These are phyloP conservation scores for Aspergillus homomorphus DNA, from an alignment of 495 filamentous ascomycete species.

Conservation along the genomic window DNA sequence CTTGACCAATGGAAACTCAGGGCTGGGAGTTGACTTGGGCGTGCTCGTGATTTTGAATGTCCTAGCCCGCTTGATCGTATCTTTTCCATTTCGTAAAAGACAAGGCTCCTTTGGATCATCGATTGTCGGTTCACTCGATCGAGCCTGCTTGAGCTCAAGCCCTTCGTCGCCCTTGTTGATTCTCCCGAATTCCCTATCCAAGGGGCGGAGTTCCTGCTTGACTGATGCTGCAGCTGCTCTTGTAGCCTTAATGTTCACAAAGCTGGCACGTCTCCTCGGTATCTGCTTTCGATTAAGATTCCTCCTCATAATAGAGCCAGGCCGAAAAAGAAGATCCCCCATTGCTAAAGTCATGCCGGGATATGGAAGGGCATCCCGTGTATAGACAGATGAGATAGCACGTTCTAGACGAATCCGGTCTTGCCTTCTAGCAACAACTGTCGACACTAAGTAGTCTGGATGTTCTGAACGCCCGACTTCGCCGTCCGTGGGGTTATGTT, in stretches of 20 bases:
- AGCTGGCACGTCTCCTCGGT: conserved; percentile 34
- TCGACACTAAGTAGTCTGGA: conserved; percentile 9
- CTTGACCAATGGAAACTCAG: background rate
- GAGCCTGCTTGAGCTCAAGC: background rate
- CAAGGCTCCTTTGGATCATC: conserved; percentile 5
- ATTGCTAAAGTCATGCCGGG: conserved; percentile 74
- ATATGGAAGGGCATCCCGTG: conserved; percentile 74
- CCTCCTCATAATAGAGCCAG: conserved; percentile 70
- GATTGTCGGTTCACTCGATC: background rate
- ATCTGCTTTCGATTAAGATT: conserved; percentile 59
- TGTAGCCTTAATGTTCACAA: conserved; percentile 18
- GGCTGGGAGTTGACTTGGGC: conserved; percentile 1
- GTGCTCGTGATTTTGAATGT: conserved; percentile 10
- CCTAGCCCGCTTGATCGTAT: conserved; percentile 10
- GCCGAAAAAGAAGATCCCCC: conserved; percentile 56
- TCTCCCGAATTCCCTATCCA: conserved; percentile 12
- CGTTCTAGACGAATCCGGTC: conserved; percentile 78
- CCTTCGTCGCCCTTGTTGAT: conserved; percentile 18
- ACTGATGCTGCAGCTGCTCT: conserved; percentile 2
- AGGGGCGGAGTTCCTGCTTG: background rate
- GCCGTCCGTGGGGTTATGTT: conserved; percentile 21
- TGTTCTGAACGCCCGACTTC: conserved; percentile 34
- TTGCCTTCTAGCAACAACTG: conserved; percentile 56
- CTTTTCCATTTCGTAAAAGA: conserved; percentile 1
- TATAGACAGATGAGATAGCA: conserved; percentile 77